phyloP scores from a whole-genome alignment of 2,329 filamentous ascomycete genomes.

The Colletotrichum sp. region DNA sequence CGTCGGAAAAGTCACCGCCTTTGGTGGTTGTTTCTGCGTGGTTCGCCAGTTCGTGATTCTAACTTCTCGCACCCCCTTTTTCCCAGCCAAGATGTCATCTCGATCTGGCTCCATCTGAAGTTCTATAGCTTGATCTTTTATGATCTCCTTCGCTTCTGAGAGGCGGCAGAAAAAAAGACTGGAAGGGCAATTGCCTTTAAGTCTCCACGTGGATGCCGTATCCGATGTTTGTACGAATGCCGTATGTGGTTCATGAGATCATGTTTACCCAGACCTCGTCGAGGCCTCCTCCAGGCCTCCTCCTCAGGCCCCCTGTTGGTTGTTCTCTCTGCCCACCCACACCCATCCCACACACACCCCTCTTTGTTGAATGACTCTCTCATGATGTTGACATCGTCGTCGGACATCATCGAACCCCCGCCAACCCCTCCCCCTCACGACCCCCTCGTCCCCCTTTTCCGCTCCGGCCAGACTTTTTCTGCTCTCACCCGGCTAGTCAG shows the following conservation, averaged over 20 bases:
- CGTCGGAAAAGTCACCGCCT: background rate
- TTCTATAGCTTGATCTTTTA: background rate
- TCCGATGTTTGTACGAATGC: background rate
- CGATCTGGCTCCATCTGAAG: background rate
- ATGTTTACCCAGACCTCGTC: background rate
- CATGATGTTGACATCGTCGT: background rate
- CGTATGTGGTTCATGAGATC: background rate
- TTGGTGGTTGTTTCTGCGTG: background rate
- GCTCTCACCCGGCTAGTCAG: background rate
- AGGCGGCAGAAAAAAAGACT: background rate
- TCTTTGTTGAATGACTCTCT: background rate
- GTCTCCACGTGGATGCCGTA: background rate
- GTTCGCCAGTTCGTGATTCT: background rate
- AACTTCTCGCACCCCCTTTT: background rate
- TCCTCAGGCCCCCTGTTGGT: background rate
- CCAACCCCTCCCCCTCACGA: background rate
- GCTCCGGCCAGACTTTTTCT: background rate
- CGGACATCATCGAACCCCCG: background rate
- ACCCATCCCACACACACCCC: background rate
- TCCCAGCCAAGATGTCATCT: background rate
- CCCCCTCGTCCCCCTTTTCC: background rate
- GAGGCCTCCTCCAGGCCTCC: background rate
- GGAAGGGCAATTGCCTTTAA: background rate
- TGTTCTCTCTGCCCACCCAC: background rate
- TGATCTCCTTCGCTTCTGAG: background rate